These are phyloP conservation scores for Tolypocladium tundrense DNA, from an alignment of 2,329 filamentous ascomycete species.

Conservation along the genomic window DNA sequence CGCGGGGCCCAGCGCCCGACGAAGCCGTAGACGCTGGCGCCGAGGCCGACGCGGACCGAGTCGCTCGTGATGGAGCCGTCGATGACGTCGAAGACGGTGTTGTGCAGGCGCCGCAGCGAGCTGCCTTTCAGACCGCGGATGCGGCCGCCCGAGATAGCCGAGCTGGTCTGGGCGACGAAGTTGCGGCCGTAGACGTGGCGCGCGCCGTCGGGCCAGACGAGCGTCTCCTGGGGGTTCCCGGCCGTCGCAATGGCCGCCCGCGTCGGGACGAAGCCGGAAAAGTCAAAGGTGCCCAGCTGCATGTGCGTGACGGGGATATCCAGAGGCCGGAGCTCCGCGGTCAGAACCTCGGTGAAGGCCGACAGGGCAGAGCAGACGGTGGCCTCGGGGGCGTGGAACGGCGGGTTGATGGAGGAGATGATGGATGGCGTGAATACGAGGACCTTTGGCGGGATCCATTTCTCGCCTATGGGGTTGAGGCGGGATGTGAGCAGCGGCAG, in stretches of 20 bases:
- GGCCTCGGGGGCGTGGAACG: slow-evolving; percentile 78
- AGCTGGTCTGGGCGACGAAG: slow-evolving; percentile 44
- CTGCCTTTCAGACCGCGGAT: slow-evolving; percentile 56
- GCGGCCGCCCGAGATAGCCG: slow-evolving; percentile 44
- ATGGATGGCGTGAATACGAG: slow-evolving; percentile 72
- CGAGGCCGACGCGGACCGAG: slow-evolving; percentile 72
- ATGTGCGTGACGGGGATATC: slow-evolving; percentile 75
- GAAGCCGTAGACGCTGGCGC: slow-evolving; percentile 73
- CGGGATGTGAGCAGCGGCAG: slow-evolving; percentile 64
- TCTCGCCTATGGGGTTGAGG: slow-evolving; percentile 40
- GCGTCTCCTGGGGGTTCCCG: slow-evolving; percentile 33
- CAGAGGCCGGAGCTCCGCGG: slow-evolving; percentile 67
- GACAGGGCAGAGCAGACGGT: slow-evolving; percentile 79
- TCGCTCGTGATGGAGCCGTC: slow-evolving; percentile 50
- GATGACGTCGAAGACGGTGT: slow-evolving; percentile 83
- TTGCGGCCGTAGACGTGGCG: slow-evolving; percentile 53
- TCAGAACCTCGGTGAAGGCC: slow-evolving; percentile 71
- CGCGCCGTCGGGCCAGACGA: slow-evolving; percentile 54
- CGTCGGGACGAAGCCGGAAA: slow-evolving; percentile 52
- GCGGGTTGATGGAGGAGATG: slow-evolving; percentile 67
- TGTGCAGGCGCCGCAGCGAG: slow-evolving; percentile 68
- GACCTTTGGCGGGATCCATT: slow-evolving; percentile 52
- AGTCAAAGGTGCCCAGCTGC: slow-evolving; percentile 85
- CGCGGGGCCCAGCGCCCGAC: slow-evolving; percentile 73
- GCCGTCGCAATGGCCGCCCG: slow-evolving; percentile 25